phyloP scores from a whole-genome alignment of 2,329 filamentous ascomycete genomes.

The Aspergillus bombycis region DNA sequence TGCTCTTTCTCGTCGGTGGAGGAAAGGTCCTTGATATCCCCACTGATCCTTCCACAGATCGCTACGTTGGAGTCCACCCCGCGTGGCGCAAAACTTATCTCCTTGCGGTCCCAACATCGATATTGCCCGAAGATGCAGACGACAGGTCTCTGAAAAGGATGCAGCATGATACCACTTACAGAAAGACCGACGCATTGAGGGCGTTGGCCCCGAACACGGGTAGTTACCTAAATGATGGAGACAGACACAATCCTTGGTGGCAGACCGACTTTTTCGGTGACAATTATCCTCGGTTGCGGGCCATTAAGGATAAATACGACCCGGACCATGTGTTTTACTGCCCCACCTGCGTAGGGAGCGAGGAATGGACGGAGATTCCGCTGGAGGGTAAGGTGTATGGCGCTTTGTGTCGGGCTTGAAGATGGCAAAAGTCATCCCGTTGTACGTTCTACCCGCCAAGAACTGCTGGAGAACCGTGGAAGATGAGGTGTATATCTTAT shows the following conservation, averaged over 20 bases:
- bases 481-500: neutral
- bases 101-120: neutral
- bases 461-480: no score
- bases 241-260: neutral
- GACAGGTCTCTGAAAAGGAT: neutral
- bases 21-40: neutral
- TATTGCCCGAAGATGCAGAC: neutral
- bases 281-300: neutral
- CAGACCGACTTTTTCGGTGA: neutral
- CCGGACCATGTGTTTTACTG: constrained; percentile 4
- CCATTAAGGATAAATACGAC: constrained; percentile 3
- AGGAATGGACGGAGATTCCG: neutral
- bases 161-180: neutral
- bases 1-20: neutral
- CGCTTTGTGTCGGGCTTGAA: neutral
- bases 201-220: neutral
- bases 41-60: neutral
- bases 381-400: neutral
- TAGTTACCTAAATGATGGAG: neutral
- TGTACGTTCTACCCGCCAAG: neutral
- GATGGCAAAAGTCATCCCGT: neutral
- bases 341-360: neutral
- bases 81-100: neutral
- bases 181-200: neutral
- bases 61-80: neutral